phyloP scores from a whole-genome alignment of 2,329 filamentous ascomycete species.

The Aureobasidium sp. region DNA sequence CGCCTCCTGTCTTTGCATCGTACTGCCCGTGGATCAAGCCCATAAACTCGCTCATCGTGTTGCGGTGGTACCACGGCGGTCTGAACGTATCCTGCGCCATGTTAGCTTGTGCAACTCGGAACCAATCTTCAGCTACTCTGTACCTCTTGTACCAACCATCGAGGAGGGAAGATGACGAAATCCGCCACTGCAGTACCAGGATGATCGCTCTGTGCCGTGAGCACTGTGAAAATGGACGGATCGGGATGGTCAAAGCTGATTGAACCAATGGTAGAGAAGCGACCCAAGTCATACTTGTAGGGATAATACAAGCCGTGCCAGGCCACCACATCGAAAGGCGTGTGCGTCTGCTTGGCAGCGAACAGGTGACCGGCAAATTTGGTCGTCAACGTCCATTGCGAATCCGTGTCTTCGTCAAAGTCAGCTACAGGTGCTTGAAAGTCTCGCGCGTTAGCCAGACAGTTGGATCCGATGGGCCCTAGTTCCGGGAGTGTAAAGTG shows the following conservation, averaged over 20 bases:
- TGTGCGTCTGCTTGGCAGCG: conserved; percentile 51
- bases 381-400: conserved; percentile 49
- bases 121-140: too few relatives aligned
- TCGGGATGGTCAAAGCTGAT: conserved; percentile 57
- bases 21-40: conserved; percentile 51
- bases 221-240: conserved; percentile 57
- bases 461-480: conserved; percentile 57
- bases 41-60: conserved; percentile 60
- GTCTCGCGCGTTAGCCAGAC: conserved; percentile 56
- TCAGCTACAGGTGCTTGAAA: conserved; percentile 54
- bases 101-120: background rate
- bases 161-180: conserved; percentile 64
- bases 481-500: conserved; percentile 59
- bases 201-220: conserved; percentile 52
- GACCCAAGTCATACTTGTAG: conserved; percentile 50
- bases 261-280: conserved; percentile 48
- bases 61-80: conserved; percentile 64
- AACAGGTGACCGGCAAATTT: conserved; percentile 57
- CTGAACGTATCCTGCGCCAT: conserved; percentile 53
- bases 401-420: conserved; percentile 47
- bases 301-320: conserved; percentile 63
- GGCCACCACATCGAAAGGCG: conserved; percentile 61
- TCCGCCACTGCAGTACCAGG: conserved; percentile 52
- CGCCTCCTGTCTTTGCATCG: conserved; percentile 48
- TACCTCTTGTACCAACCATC: conserved; percentile 44